Evolutionary conservation across 2,329 filamentous ascomycete species (phyloP).

Genomic region (Calonectria hongkongensis): DNA sequence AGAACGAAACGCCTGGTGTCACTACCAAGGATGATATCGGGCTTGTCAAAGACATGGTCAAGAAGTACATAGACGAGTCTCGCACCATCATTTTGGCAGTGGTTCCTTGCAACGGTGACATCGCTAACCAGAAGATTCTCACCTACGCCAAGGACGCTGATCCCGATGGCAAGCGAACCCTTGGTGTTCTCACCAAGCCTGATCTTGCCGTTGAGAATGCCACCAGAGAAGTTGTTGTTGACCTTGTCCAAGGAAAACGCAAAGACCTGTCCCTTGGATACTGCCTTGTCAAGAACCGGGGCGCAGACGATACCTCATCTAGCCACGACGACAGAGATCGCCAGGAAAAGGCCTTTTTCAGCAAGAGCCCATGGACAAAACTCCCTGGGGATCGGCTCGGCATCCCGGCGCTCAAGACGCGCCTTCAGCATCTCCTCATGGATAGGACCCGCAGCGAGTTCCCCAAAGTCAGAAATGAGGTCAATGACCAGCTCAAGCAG

Average conservation of each 20-base stretch:
- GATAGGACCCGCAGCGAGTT: constrained; percentile 64
- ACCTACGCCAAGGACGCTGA: constrained; percentile 62
- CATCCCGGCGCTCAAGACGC: constrained; percentile 58
- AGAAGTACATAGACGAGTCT: constrained; percentile 65
- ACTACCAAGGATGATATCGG: constrained; percentile 67
- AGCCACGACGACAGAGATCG: constrained; percentile 56
- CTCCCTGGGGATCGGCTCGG: constrained; percentile 58
- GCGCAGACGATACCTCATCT: constrained; percentile 63
- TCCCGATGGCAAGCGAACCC: constrained; percentile 62
- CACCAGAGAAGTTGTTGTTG: constrained; percentile 61
- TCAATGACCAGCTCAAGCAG: constrained; percentile 43
- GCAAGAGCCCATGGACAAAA: constrained; percentile 58
- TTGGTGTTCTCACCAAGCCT: constrained; percentile 75
- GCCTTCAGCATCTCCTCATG: constrained; percentile 61
- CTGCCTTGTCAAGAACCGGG: constrained; percentile 68
- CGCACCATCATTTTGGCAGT: constrained; percentile 72
- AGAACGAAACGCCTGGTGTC: constrained; percentile 56
- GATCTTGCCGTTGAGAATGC: constrained; percentile 70
- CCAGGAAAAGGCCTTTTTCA: constrained; percentile 63
- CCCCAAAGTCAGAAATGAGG: constrained; percentile 59
- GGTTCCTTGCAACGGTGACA: constrained; percentile 62
- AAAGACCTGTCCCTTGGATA: constrained; percentile 67
- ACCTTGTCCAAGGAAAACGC: constrained; percentile 64
- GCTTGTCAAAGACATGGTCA: constrained; percentile 68
- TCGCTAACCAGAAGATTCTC: constrained; percentile 65